Conservation (phyloP, 164 flowering plant species). For the Echeveria elegans region DNA sequence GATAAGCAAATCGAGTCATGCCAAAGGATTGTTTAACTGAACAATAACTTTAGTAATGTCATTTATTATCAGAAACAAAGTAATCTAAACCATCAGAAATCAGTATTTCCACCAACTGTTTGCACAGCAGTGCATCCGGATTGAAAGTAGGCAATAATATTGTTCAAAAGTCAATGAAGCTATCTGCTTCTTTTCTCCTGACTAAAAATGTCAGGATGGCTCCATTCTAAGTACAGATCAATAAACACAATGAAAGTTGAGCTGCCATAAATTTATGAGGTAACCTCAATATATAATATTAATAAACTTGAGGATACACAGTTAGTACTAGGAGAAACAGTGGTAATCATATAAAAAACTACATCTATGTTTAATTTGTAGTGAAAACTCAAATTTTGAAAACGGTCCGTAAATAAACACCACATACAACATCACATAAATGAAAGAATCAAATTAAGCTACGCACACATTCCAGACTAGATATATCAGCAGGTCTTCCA, state of each 20-base stretch:
- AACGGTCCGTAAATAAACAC: too few species aligned
- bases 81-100: too few species aligned
- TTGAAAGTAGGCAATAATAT: too few species aligned
- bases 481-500: neutral
- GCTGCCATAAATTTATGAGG: neutral
- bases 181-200: too few species aligned
- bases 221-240: too few species aligned
- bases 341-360: too few species aligned
- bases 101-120: too few species aligned
- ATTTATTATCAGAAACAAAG: neutral
- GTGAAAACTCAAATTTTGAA: too few species aligned
- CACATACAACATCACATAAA: neutral
- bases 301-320: neutral
- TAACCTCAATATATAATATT: neutral
- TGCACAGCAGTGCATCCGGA: too few species aligned
- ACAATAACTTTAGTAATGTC: neutral
- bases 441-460: neutral
- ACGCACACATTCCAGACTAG: neutral
- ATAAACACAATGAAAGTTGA: neutral
- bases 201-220: too few species aligned
- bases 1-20: neutral
- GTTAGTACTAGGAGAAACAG: neutral
- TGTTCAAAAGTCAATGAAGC: too few species aligned
- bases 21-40: neutral
- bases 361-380: too few species aligned